These are phyloP conservation scores for Myochromella boudieri DNA, from an alignment of 768 basidiomycete species.

Conservation along the genomic window DNA sequence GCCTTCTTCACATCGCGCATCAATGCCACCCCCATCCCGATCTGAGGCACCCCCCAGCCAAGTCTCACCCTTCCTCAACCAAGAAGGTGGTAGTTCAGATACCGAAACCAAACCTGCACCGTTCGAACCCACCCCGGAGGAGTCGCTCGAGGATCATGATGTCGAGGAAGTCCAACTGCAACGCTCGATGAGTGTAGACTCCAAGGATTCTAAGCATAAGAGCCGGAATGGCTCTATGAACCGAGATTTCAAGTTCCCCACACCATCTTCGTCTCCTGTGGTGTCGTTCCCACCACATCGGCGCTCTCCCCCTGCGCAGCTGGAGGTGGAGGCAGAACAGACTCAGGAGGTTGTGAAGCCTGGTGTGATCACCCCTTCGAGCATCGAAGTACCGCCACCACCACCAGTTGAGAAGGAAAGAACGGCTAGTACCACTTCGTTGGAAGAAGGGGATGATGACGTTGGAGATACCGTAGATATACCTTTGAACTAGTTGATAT, in stretches of 20 bases:
- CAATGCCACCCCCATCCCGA: conserved; percentile 63
- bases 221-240: conserved; percentile 77
- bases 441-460: conserved; percentile 67
- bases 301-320: conserved; percentile 27
- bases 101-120: conserved; percentile 21
- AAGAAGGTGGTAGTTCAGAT: conserved; percentile 30
- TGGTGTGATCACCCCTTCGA: conserved; percentile 55
- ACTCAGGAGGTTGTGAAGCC: conserved; percentile 11
- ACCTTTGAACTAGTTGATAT: conserved; percentile 48
- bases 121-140: conserved; percentile 56
- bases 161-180: conserved; percentile 30
- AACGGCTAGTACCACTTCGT: conserved; percentile 28
- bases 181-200: conserved; percentile 15
- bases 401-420: conserved; percentile 77
- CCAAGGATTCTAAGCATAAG: conserved; percentile 37
- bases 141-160: conserved; percentile 38
- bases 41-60: conserved; percentile 40
- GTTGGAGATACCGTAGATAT: conserved; percentile 81
- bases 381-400: conserved; percentile 77
- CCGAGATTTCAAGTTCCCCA: conserved; percentile 71
- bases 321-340: conserved; percentile 20
- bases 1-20: conserved; percentile 53
- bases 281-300: conserved; percentile 19
- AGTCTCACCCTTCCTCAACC: conserved; percentile 40
- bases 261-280: conserved; percentile 32